These are phyloP conservation scores for Plasmodium malariae DNA, from an alignment of 169 alveolate genomes.

Conservation along the genomic window DNA sequence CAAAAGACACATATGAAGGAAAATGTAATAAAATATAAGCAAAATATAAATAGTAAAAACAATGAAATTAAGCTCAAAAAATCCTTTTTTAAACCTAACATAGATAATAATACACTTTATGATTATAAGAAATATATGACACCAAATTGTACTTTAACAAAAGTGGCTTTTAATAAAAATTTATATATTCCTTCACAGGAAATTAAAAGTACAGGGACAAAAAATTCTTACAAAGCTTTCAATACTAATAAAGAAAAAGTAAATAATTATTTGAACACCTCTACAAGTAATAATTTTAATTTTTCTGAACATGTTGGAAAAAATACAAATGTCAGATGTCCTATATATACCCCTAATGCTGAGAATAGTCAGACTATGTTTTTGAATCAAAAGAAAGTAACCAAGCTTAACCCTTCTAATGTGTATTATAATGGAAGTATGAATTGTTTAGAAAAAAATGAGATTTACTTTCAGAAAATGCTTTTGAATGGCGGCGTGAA, in stretches of 20 bases:
- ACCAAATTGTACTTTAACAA: slow-evolving; percentile 3
- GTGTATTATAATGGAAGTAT: too few species aligned
- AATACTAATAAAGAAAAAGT: slow-evolving; percentile 17
- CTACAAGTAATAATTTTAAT: slow-evolving; percentile 1
- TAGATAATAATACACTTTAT: background rate
- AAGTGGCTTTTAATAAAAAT: slow-evolving; percentile 2
- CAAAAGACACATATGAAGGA: background rate
- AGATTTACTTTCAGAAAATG: too few species aligned
- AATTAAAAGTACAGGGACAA: background rate
- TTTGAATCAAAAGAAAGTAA: background rate
- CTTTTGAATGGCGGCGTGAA: too few species aligned
- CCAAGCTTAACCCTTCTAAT: too few species aligned
- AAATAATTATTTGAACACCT: background rate
- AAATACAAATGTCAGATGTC: background rate
- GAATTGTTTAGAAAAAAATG: too few species aligned
- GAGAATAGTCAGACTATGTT: background rate
- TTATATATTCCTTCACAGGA: background rate
- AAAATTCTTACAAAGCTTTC: slow-evolving; percentile 7
- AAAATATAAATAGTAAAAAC: background rate
- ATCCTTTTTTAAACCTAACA: background rate
- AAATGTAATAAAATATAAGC: slow-evolving; percentile 10
- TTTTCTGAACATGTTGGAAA: slow-evolving; percentile 5
- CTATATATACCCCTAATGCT: background rate
- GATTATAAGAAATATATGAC: background rate
- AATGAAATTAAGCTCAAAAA: slow-evolving; percentile 8